These are phyloP conservation scores for Candida piceae DNA, from an alignment of 805 yeast genomes.

Conservation along the genomic window DNA sequence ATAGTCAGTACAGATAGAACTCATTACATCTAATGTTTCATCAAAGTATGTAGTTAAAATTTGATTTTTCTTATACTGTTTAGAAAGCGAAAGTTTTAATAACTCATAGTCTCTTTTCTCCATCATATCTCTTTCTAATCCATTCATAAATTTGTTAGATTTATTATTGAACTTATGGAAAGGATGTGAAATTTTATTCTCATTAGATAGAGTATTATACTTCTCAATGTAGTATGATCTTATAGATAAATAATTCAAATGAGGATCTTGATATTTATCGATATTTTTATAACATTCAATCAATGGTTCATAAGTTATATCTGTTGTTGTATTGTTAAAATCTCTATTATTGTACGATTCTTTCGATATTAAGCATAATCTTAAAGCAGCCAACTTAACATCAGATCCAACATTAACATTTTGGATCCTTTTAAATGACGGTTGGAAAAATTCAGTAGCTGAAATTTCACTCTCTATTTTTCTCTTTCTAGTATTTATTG, in stretches of 20 bases:
- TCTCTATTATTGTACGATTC: conserved; percentile 2
- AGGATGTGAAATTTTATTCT: conserved; percentile 8
- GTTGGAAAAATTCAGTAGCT: too few relatives aligned
- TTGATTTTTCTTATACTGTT: conserved; percentile 23
- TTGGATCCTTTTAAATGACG: too few relatives aligned
- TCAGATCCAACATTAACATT: background rate
- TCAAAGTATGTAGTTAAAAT: conserved; percentile 21
- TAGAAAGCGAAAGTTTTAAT: conserved; percentile 20
- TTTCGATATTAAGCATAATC: conserved; percentile 13
- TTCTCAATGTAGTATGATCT: conserved; percentile 7
- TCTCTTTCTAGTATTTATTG: too few relatives aligned
- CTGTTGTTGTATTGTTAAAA: conserved; percentile 1
- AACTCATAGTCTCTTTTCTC: conserved; percentile 32
- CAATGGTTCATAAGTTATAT: conserved; percentile 3
- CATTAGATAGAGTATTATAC: conserved; percentile 9
- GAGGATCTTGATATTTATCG: conserved; percentile 1
- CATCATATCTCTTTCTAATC: conserved; percentile 27
- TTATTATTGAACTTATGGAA: conserved; percentile 5
- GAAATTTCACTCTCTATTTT: too few relatives aligned
- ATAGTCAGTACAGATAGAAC: conserved; percentile 23
- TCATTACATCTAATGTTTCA: conserved; percentile 23
- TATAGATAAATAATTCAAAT: conserved; percentile 5
- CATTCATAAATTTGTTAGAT: conserved; percentile 9
- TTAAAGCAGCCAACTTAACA: conserved; percentile 14
- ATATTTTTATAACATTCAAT: conserved; percentile 1